Conservation (phyloP, 139 green algal species). For the Edaphochlamys debaryana region DNA sequence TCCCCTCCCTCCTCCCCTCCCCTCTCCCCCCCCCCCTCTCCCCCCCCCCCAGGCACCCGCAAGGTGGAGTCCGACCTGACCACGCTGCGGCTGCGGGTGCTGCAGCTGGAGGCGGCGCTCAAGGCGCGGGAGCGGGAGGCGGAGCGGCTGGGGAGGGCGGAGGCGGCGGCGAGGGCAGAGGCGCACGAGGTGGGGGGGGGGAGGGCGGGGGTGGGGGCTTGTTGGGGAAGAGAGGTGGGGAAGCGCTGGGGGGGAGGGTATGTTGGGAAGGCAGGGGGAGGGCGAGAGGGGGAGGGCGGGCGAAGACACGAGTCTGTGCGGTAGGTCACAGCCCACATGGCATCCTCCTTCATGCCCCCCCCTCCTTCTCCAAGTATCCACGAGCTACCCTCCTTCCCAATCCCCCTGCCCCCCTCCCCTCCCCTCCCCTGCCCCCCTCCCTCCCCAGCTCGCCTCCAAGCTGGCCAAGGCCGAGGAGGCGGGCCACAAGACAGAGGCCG, state of each 20-base stretch:
- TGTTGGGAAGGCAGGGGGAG: too few relatives aligned
- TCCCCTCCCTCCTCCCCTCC: too few relatives aligned
- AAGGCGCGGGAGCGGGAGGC: constrained; percentile 42
- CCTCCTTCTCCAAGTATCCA: too few relatives aligned
- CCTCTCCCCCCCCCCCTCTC: not conserved
- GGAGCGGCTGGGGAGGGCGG: constrained; percentile 7
- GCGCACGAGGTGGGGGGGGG: constrained; percentile 32
- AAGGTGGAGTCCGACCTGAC: constrained; percentile 46
- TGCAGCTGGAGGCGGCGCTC: constrained; percentile 46
- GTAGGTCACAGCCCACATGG: too few relatives aligned
- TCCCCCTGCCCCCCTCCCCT: too few relatives aligned
- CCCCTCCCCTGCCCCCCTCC: too few relatives aligned
- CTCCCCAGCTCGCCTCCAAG: constrained; percentile 11
- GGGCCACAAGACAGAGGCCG: constrained; percentile 28
- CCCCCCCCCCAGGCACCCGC: not conserved
- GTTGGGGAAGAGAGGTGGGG: not conserved
- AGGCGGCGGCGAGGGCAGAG: constrained; percentile 17
- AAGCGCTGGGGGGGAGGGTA: too few relatives aligned
- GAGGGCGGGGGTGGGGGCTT: not conserved
- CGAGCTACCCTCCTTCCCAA: too few relatives aligned
- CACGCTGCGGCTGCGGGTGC: constrained; percentile 15
- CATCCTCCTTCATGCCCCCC: too few relatives aligned
- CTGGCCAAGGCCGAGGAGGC: constrained; percentile 44
- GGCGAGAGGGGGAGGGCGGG: too few relatives aligned
- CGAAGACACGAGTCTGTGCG: too few relatives aligned